Evolutionary conservation across 2,329 filamentous ascomycete species (phyloP).

Genomic region (Chalara sp.): DNA sequence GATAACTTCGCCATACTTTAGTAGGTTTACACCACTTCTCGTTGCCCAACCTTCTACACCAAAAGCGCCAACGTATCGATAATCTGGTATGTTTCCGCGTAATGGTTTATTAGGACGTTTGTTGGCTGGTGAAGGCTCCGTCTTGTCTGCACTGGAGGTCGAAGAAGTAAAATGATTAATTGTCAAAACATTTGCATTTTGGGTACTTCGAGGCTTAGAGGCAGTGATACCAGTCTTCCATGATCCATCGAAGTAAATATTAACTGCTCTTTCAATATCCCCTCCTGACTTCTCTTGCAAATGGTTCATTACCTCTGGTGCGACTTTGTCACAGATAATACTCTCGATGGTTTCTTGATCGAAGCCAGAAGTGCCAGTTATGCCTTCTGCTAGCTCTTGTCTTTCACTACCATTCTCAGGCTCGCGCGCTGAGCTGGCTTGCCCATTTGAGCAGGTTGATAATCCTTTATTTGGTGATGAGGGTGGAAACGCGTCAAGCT

Average conservation of each 20-base stretch:
- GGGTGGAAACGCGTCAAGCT: constrained; percentile 20
- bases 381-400: no score
- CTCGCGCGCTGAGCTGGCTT: no score
- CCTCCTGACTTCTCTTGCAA: constrained; percentile 49
- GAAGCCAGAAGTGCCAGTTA: constrained; percentile 31
- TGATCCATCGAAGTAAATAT: constrained; percentile 65
- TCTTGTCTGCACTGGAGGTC: constrained; percentile 4
- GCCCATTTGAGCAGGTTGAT: no score
- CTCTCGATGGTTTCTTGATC: constrained; percentile 51
- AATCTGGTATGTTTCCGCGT: constrained; percentile 35
- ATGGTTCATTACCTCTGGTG: constrained; percentile 38
- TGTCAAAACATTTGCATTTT: constrained; percentile 12
- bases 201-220: constrained; percentile 1
- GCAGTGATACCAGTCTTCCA: constrained; percentile 38
- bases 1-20: constrained; percentile 78
- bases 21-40: constrained; percentile 65
- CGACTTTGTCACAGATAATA: constrained; percentile 52
- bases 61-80: constrained; percentile 83
- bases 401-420: no score
- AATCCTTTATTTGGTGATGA: no score
- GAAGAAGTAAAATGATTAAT: constrained; percentile 21
- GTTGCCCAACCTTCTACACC: constrained; percentile 91
- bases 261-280: constrained; percentile 56
- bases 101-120: constrained; percentile 4
- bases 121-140: constrained; percentile 30